Percentiles rank a stretch among this genome's conserved stretches.
Conservation (phyloP, 108 stramenopile genomes). For the Epipyxis sp. region DNA sequence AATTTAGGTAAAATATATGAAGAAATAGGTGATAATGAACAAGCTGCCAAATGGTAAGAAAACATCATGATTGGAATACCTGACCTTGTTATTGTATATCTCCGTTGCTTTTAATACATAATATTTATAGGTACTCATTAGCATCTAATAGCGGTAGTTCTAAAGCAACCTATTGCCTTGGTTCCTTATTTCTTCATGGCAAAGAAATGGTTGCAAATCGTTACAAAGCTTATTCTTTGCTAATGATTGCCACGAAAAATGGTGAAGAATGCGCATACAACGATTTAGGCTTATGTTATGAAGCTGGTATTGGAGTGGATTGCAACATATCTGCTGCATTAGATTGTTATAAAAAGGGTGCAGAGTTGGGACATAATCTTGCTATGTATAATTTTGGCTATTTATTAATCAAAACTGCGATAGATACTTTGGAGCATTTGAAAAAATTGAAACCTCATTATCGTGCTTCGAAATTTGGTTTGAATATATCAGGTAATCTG, state of each 20-base stretch:
- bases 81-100: no score
- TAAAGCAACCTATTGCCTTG: background rate
- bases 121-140: no score
- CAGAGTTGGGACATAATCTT: background rate
- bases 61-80: no score
- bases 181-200: background rate
- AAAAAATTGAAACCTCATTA: background rate
- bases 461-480: no score
- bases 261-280: background rate
- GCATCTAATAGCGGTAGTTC: background rate
- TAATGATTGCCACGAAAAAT: background rate
- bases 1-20: background rate
- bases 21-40: background rate
- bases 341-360: background rate
- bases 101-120: no score
- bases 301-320: background rate
- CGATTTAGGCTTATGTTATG: constrained; percentile 1
- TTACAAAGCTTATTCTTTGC: background rate
- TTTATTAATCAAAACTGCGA: background rate
- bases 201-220: background rate
- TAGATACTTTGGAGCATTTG: background rate
- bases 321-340: background rate
- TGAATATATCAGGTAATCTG: no score
- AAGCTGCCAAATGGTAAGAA: constrained; percentile 13
- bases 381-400: constrained; percentile 15